phyloP scores from a whole-genome alignment of 805 yeast genomes.

The Cyberlindnera amylophila region DNA sequence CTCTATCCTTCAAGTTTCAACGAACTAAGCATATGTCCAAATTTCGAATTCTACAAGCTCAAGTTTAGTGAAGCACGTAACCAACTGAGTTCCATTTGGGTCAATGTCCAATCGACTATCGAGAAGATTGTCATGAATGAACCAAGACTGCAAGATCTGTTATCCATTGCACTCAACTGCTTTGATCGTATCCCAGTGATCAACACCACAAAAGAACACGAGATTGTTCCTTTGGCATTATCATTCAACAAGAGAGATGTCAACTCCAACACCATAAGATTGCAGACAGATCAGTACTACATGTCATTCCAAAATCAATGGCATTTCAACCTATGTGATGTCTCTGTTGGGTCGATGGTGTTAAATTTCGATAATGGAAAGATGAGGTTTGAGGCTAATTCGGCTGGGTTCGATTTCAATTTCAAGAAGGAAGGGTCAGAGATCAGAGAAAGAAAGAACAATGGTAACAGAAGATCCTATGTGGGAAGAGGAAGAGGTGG shows the following conservation, averaged over 20 bases:
- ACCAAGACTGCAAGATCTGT: slow-evolving; percentile 40
- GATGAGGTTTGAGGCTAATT: slow-evolving; percentile 47
- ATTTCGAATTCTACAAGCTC: slow-evolving; percentile 57
- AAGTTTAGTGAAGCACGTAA: slow-evolving; percentile 60
- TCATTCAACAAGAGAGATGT: slow-evolving; percentile 36
- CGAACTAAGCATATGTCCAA: slow-evolving; percentile 60
- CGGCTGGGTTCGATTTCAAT: slow-evolving; percentile 63
- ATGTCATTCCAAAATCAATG: slow-evolving; percentile 68
- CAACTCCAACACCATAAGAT: slow-evolving; percentile 40
- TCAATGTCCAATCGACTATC: slow-evolving; percentile 51
- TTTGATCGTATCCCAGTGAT: slow-evolving; percentile 61
- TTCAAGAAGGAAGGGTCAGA: slow-evolving; percentile 36
- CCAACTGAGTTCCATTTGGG: slow-evolving; percentile 63
- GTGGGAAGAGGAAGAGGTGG: slow-evolving; percentile 22
- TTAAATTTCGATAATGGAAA: slow-evolving; percentile 43
- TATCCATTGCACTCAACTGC: slow-evolving; percentile 54
- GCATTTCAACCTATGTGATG: slow-evolving; percentile 74
- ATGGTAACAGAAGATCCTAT: slow-evolving; percentile 20
- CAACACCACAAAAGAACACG: slow-evolving; percentile 31
- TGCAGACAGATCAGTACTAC: slow-evolving; percentile 57
- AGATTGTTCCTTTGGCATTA: slow-evolving; percentile 39
- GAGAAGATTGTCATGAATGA: slow-evolving; percentile 38
- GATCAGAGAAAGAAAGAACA: slow-evolving; percentile 20
- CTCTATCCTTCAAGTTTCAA: slow-evolving; percentile 67
- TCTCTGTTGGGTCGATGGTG: slow-evolving; percentile 44